Evolutionary conservation across 257 asterid species (phyloP).

Genomic region (Solanum tarapatanum): DNA sequence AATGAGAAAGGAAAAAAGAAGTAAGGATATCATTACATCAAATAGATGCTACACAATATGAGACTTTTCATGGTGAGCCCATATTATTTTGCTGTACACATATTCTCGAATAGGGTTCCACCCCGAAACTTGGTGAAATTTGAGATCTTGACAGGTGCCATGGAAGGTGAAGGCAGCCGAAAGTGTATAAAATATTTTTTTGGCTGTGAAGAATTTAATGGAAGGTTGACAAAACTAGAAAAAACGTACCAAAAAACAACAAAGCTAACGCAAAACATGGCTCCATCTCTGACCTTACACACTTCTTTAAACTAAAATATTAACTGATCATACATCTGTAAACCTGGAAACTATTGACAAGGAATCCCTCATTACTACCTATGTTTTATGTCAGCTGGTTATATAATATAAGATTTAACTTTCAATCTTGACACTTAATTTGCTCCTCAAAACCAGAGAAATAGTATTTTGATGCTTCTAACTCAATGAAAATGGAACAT

Average conservation of each 20-base stretch:
- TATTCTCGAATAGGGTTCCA: background rate
- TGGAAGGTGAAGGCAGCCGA: background rate
- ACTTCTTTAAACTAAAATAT: background rate
- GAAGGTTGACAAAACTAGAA: background rate
- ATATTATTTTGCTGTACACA: background rate
- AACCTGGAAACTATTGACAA: background rate
- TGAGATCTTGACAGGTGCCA: background rate
- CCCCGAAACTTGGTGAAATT: background rate
- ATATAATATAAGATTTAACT: background rate
- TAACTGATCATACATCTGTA: background rate
- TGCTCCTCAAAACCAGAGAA: background rate
- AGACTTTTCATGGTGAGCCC: too few relatives aligned
- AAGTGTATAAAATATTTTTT: background rate
- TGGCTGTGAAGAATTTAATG: background rate
- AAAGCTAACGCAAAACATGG: background rate
- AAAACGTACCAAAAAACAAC: background rate
- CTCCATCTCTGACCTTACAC: background rate
- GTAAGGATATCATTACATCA: too few relatives aligned
- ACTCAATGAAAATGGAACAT: background rate
- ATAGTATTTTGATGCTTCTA: background rate
- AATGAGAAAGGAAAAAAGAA: background rate
- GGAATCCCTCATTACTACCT: background rate
- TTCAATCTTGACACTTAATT: slow-evolving; percentile 1
- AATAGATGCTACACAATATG: background rate
- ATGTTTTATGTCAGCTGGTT: background rate